These are phyloP conservation scores for Leptographium radiaticola DNA, from an alignment of 2,329 filamentous ascomycete species.

Conservation along the genomic window DNA sequence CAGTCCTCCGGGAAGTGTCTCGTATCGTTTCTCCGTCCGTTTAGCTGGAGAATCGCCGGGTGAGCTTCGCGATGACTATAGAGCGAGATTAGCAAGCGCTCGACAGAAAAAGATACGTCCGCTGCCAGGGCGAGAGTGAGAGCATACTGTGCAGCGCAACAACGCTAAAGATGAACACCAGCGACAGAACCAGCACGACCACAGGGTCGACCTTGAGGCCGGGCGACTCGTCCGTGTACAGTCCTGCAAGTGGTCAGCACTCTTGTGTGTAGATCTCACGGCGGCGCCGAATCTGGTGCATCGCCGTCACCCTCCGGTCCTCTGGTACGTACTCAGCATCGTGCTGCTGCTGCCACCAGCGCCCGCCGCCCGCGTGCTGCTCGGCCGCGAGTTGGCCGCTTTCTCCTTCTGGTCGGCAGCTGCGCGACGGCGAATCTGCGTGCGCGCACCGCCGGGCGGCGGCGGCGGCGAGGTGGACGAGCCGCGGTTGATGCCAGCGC, in stretches of 20 bases:
- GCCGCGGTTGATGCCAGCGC: constrained; percentile 56
- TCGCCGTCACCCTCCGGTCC: neutral
- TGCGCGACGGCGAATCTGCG: constrained; percentile 86
- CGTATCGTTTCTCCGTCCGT: constrained; percentile 1
- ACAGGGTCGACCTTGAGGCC: constrained; percentile 97
- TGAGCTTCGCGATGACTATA: constrained; percentile 14
- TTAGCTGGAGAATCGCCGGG: constrained; percentile 16
- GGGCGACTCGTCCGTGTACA: constrained; percentile 97
- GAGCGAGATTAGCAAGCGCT: neutral
- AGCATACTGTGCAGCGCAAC: constrained; percentile 89
- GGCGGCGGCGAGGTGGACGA: constrained; percentile 78
- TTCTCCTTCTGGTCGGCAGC: constrained; percentile 97
- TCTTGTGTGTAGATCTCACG: neutral
- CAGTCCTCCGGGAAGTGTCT: neutral
- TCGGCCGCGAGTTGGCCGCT: constrained; percentile 83
- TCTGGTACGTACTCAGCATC: constrained; percentile 73
- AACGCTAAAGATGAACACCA: constrained; percentile 98
- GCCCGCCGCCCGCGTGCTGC: constrained; percentile 83
- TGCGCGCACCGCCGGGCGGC: constrained; percentile 85
- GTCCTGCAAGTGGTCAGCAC: constrained; percentile 35
- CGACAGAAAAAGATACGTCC: neutral
- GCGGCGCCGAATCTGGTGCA: neutral
- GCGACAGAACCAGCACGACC: constrained; percentile 86
- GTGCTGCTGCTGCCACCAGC: constrained; percentile 94
- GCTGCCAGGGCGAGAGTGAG: neutral